Evolutionary conservation across 2,329 filamentous ascomycete species (phyloP), one percentile per base, ranked within the genome.

Genomic region (Neofusicoccum kwambonambiense): DNA sequence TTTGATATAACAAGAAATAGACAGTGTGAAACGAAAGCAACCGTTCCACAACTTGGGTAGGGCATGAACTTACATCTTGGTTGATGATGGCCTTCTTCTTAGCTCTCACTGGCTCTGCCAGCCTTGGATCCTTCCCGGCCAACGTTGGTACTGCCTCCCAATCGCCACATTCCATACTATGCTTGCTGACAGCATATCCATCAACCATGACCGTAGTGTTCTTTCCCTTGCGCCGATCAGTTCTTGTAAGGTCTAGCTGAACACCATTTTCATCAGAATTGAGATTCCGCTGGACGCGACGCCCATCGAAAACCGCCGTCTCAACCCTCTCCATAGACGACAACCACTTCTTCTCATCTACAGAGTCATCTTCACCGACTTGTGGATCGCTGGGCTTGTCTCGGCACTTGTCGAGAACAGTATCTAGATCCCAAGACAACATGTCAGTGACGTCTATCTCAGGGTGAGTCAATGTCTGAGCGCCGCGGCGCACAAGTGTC

Each of bases 91-190:
- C 71, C 2, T 75, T 76, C 50, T 78, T 81, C 74, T 86, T 85
- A n/a, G 77, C 78, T 11, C 79, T 79, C 62, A 81, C 79, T 3
- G 35, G 77, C 27, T 84, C 81, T 0, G 81, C 81, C 15, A 86
- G 77, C 13, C 80, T 77, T 9, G 83, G 79, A 67, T 86, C 82
- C 69, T 86, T 86, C 34, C 84, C 84, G 5, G 83, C 82, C 50
- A 86, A 70, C 0, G 84, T 87, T 1, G 84, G 83, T 1, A 87
- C 84, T 3, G 85, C 84, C 69, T 87, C 85, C 80, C 84, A 85
- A 64, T 82, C 77, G 2, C 72, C 79, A 65, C 84, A 86, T 9
- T 75, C 75, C 68, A 87, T 76, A 0, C 81, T 84, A 35, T 86
- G 83, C 68, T 87, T 88, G 63, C 75, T 82, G 60, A 88, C 81